Percentiles rank a stretch among this genome's conserved stretches.
phyloP scores from a whole-genome alignment of 768 basidiomycete genomes.

The Mrakia frigida region DNA sequence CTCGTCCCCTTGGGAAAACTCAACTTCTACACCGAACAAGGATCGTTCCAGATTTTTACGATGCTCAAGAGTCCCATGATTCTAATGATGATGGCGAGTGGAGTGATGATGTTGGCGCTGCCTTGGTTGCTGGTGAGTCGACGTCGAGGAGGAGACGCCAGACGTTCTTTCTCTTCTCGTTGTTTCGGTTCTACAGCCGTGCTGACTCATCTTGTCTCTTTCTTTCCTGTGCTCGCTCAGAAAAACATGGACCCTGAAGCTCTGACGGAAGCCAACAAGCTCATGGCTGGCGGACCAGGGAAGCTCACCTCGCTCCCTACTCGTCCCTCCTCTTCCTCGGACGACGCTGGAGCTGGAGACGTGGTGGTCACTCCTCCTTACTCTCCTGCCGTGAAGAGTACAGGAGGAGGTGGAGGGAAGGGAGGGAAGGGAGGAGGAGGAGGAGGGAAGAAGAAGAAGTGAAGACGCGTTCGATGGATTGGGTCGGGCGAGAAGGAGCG shows the following conservation, averaged over 20 bases:
- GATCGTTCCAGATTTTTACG: background rate
- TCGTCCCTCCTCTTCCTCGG: background rate
- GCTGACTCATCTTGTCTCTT: background rate
- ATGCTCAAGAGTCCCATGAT: constrained; percentile 21
- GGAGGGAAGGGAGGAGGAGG: background rate
- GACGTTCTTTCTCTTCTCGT: background rate
- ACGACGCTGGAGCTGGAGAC: background rate
- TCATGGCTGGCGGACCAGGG: background rate
- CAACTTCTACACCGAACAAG: constrained; percentile 6
- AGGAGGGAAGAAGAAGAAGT: background rate
- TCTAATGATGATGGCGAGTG: background rate
- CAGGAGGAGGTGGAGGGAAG: background rate
- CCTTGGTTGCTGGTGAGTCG: constrained; percentile 11
- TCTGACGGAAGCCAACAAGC: background rate
- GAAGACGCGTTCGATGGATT: too few relatives aligned
- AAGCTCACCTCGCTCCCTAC: background rate
- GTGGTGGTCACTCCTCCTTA: background rate
- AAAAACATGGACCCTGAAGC: constrained; percentile 19
- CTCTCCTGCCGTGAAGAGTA: background rate
- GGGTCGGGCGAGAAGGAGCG: too few relatives aligned
- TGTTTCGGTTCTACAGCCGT: too few relatives aligned
- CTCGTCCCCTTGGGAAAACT: background rate
- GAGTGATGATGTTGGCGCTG: constrained; percentile 14
- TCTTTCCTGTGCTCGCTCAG: background rate
- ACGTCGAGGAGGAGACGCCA: too few relatives aligned